Evolutionary conservation across 208 protist genomes (phyloP).

Genomic region (Trypanosoma platydactyli): DNA sequence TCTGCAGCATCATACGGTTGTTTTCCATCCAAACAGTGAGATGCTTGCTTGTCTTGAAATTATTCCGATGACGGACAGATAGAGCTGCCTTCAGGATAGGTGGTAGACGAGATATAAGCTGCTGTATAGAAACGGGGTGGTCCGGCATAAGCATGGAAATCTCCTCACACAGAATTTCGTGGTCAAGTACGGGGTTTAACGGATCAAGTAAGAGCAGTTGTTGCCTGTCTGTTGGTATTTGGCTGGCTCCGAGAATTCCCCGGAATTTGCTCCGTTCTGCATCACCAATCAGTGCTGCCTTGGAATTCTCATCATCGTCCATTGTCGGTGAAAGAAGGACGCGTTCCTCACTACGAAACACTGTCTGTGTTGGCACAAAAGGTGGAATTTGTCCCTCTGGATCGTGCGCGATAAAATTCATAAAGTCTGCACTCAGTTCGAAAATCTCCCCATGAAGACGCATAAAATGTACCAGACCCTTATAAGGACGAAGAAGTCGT

Average conservation of each 20-base stretch:
- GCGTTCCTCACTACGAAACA: conserved; percentile 67
- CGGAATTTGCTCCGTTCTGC: conserved; percentile 41
- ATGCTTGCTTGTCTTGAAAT: conserved; percentile 43
- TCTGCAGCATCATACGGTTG: conserved; percentile 50
- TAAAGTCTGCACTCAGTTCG: conserved; percentile 68
- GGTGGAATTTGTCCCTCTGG: conserved; percentile 59
- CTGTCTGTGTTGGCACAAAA: conserved; percentile 57
- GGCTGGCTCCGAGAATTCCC: conserved; percentile 44
- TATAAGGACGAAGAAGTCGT: conserved; percentile 47
- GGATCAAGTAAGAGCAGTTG: conserved; percentile 83
- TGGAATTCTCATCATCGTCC: conserved; percentile 47
- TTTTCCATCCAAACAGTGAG: conserved; percentile 38
- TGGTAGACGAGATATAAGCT: conserved; percentile 48
- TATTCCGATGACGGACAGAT: conserved; percentile 33
- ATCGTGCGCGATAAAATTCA: conserved; percentile 83
- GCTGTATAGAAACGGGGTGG: conserved; percentile 32
- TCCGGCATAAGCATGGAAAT: conserved; percentile 62
- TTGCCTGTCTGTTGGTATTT: conserved; percentile 58
- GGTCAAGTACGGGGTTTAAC: conserved; percentile 70
- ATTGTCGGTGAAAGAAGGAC: conserved; percentile 65
- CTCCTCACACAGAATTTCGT: conserved; percentile 72
- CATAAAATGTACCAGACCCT: conserved; percentile 77
- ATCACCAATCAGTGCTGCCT: conserved; percentile 55
- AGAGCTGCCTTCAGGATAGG: conserved; percentile 69
- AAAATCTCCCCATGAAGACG: conserved; percentile 85